Evolutionary conservation across 2,329 filamentous ascomycete genomes (phyloP).

Genomic region (Aspergillus fumigatus): DNA sequence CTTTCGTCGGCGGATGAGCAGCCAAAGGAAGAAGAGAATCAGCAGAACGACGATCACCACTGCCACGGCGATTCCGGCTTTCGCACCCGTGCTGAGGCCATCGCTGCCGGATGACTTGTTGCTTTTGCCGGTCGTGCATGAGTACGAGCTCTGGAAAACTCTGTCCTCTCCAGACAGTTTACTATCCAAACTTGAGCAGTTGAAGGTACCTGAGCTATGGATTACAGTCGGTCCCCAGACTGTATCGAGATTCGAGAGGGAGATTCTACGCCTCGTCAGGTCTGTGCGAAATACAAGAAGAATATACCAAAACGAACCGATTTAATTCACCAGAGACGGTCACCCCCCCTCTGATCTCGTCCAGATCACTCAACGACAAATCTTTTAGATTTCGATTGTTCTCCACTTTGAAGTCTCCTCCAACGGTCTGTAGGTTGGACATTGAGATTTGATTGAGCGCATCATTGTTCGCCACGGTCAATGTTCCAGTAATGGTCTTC

Average conservation of each 20-base stretch:
- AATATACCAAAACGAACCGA: not conserved
- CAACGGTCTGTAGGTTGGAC: constrained; percentile 12
- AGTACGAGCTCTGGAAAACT: constrained; percentile 16
- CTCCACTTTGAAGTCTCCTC: constrained; percentile 16
- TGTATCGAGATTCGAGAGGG: constrained; percentile 19
- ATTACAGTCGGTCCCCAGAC: constrained; percentile 21
- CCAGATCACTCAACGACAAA: constrained; percentile 17
- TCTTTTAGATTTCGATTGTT: constrained; percentile 18
- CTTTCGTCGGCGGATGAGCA: constrained; percentile 12
- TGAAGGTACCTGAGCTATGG: constrained; percentile 15
- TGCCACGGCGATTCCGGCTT: constrained; percentile 31
- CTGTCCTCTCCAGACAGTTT: constrained; percentile 6
- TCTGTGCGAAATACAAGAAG: not conserved
- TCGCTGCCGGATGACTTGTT: not conserved
- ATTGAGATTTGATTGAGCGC: constrained; percentile 18
- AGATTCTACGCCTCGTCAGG: constrained; percentile 14
- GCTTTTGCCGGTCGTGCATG: constrained; percentile 13
- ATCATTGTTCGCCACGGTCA: constrained; percentile 17
- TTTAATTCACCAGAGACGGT: not conserved
- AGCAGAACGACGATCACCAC: constrained; percentile 36
- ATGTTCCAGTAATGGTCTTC: constrained; percentile 13
- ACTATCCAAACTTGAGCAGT: constrained; percentile 17
- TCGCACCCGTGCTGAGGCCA: constrained; percentile 21
- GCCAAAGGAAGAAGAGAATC: constrained; percentile 16
- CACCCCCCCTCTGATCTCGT: constrained; percentile 21